Evolutionary conservation across 495 filamentous ascomycete genomes (phyloP), one percentile per base, ranked within the genome.

Genomic region (Podospora didyma): DNA sequence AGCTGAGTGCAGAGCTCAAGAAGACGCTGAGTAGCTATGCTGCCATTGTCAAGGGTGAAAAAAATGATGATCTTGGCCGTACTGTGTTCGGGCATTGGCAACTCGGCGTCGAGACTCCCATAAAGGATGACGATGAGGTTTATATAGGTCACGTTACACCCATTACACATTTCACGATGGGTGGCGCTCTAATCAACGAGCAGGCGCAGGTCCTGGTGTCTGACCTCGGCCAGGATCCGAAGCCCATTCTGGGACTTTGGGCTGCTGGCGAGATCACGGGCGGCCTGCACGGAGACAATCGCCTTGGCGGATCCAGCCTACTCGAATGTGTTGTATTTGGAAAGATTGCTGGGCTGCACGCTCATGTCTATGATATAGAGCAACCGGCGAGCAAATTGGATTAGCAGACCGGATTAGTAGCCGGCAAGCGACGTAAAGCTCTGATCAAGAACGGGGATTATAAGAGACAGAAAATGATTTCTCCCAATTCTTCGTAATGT

Each of bases 261-360:
- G 79, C 72, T 0, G 79, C 80, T 0, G 80, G 80, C 0, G 79
- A 82, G 67, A 75, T 82, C 22, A 80, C 76, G 4, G 80, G 80
- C 0, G 80, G 79, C n/a, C 67, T 83, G 39, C 79, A 82, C 57
- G 79, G 80, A 0, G 77, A 76, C 28, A 83, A 83, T 58, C 67
- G 79, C 35, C 60, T 83, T 0, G 80, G 80, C 17, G 79, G 80
- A 2, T 76, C 71, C 21, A 76, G 73, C 12, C 59, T 83, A 48
- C 63, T 83, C 11, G 79, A 83, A 56, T 82, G 83, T 72, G 81
- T 80, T 3, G 78, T 86, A 1, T 86, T 84, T 72, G 83, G 82
- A 1, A 65, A 79, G 48, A 78, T 79, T 48, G 79, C 82, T 0
- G 83, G 81, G 0, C 62, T 72, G 31, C 62, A 76, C 50, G 79